These are phyloP conservation scores for Colletotrichum camelliae DNA, from an alignment of 2,329 filamentous ascomycete genomes.

Conservation along the genomic window DNA sequence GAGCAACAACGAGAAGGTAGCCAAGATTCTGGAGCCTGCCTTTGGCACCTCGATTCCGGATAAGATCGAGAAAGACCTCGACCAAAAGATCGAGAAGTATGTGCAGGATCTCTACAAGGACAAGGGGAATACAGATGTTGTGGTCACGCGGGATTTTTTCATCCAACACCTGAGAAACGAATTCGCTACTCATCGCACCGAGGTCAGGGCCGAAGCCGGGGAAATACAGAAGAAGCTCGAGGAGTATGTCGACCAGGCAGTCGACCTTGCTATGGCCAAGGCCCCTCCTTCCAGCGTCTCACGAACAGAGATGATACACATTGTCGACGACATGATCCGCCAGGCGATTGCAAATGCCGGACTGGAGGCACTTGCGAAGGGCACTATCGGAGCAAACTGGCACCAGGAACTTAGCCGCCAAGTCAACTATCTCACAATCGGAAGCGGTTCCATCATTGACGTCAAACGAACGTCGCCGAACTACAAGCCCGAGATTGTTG, in stretches of 20 bases:
- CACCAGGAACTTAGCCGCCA: conserved; percentile 52
- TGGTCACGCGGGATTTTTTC: conserved; percentile 57
- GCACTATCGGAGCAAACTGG: conserved; percentile 50
- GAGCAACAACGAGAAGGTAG: conserved; percentile 50
- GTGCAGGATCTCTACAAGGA: conserved; percentile 41
- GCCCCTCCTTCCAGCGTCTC: conserved; percentile 37
- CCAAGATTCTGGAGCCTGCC: conserved; percentile 21
- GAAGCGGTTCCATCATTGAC: conserved; percentile 71
- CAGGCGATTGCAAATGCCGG: conserved; percentile 50
- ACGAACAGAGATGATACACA: conserved; percentile 42
- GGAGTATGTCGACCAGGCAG: conserved; percentile 34
- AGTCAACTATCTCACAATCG: conserved; percentile 76
- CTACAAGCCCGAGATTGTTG: conserved; percentile 43
- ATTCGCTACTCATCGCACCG: conserved; percentile 39
- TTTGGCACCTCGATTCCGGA: conserved; percentile 28
- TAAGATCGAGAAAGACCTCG: conserved; percentile 35
- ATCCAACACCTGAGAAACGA: conserved; percentile 45
- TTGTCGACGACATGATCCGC: conserved; percentile 47
- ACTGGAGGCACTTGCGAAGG: conserved; percentile 51
- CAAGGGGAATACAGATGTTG: conserved; percentile 33
- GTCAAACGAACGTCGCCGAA: conserved; percentile 63
- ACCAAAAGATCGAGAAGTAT: conserved; percentile 36
- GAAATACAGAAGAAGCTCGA: conserved; percentile 40
- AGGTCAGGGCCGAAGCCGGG: conserved; percentile 46
- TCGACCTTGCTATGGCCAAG: conserved; percentile 28